phyloP scores from a whole-genome alignment of 2,329 filamentous ascomycete species.

The Microcyclosporella mali region DNA sequence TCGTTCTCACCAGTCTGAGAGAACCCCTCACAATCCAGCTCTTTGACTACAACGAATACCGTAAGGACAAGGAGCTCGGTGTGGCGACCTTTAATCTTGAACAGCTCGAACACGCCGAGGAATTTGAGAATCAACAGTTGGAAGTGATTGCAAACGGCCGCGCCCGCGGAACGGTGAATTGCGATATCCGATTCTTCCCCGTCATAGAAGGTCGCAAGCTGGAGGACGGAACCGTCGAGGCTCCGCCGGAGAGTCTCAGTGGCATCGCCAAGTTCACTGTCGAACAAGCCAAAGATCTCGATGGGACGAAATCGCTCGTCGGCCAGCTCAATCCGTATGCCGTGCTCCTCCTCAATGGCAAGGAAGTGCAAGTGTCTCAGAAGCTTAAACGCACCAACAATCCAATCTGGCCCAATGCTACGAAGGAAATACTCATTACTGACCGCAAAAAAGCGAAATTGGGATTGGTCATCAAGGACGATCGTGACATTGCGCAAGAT shows the following conservation, averaged over 20 bases:
- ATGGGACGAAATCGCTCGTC: slow-evolving; percentile 84
- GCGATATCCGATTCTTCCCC: slow-evolving; percentile 91
- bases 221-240: slow-evolving; percentile 69
- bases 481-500: slow-evolving; percentile 76
- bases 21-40: slow-evolving; percentile 79
- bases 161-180: slow-evolving; percentile 68
- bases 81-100: slow-evolving; percentile 80
- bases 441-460: slow-evolving; percentile 86
- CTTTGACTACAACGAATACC: slow-evolving; percentile 90
- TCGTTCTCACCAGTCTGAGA: slow-evolving; percentile 85
- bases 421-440: slow-evolving; percentile 90
- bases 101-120: slow-evolving; percentile 66
- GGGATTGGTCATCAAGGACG: slow-evolving; percentile 90
- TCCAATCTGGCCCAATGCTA: slow-evolving; percentile 88
- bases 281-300: slow-evolving; percentile 93
- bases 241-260: slow-evolving; percentile 81
- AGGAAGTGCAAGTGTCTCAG: slow-evolving; percentile 81
- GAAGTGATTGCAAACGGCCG: slow-evolving; percentile 83
- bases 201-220: slow-evolving; percentile 68
- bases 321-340: slow-evolving; percentile 90
- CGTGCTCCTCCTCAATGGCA: slow-evolving; percentile 79
- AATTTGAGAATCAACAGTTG: slow-evolving; percentile 77
- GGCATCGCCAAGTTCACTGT: slow-evolving; percentile 91
- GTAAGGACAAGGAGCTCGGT: slow-evolving; percentile 94
- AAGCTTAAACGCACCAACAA: slow-evolving; percentile 97